These are phyloP conservation scores for Candida anutae DNA, from an alignment of 1,139 yeast species.

Conservation along the genomic window DNA sequence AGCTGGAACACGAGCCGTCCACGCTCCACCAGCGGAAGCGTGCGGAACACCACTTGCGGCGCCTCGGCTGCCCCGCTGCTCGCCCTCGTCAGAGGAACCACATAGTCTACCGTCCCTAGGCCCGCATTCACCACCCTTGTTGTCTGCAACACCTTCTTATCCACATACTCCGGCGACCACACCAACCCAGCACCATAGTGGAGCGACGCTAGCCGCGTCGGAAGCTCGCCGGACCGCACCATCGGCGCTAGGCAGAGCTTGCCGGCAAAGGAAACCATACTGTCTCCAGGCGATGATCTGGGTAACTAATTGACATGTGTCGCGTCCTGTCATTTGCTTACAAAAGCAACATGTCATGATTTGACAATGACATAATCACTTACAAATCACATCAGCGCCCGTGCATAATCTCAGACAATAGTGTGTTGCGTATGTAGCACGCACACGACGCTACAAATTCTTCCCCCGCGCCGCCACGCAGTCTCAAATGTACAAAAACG, in stretches of 20 bases:
- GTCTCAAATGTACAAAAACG: no score
- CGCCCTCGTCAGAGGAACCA: slow-evolving; percentile 10
- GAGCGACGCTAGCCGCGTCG: slow-evolving; percentile 72
- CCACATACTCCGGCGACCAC: slow-evolving; percentile 94
- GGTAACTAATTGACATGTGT: no score
- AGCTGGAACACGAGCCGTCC: slow-evolving; percentile 74
- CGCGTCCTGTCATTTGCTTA: no score
- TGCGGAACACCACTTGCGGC: slow-evolving; percentile 59
- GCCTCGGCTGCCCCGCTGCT: slow-evolving; percentile 1
- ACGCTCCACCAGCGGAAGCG: slow-evolving; percentile 53
- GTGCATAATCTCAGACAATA: no score
- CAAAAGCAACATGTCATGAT: no score
- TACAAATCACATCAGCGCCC: no score
- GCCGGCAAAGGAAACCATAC: slow-evolving; percentile 36
- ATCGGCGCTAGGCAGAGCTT: slow-evolving; percentile 88
- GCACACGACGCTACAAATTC: no score
- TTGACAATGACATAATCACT: no score
- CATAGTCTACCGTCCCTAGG: slow-evolving; percentile 55
- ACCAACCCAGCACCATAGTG: slow-evolving; percentile 88
- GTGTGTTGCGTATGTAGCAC: no score
- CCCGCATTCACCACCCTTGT: slow-evolving; percentile 48
- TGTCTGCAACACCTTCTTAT: slow-evolving; percentile 70
- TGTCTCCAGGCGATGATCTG: no score
- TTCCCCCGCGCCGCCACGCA: no score
- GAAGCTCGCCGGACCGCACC: slow-evolving; percentile 94